Evolutionary conservation across 2,329 filamentous ascomycete genomes (phyloP).

Genomic region (Arachnopeziza araneosa): DNA sequence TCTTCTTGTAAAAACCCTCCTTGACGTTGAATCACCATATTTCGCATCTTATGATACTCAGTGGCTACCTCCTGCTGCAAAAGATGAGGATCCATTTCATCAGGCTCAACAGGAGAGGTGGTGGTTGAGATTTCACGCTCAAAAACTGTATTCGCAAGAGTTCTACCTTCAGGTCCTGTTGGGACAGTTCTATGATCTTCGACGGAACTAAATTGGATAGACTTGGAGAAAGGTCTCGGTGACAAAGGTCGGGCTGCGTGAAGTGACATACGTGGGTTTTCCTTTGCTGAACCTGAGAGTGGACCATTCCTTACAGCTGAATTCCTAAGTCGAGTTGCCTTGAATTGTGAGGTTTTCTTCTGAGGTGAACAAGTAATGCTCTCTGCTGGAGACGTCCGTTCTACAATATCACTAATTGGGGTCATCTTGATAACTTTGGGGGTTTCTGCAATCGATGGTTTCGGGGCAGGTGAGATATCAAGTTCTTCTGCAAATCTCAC

Average conservation of each 20-base stretch:
- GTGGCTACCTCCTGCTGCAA: constrained; percentile 72
- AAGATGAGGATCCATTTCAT: constrained; percentile 67
- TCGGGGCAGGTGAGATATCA: constrained; percentile 56
- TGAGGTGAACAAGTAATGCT: constrained; percentile 16
- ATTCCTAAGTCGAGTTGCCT: constrained; percentile 30
- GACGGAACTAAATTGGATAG: constrained; percentile 22
- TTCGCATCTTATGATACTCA: constrained; percentile 79
- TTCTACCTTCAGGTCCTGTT: constrained; percentile 37
- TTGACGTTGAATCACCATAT: constrained; percentile 74
- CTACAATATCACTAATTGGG: constrained; percentile 45
- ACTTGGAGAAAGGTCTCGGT: constrained; percentile 15
- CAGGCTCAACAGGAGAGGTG: constrained; percentile 40
- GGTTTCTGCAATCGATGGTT: constrained; percentile 23
- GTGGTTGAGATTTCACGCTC: constrained; percentile 42
- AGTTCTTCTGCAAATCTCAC: constrained; percentile 75
- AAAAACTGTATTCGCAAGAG: constrained; percentile 54
- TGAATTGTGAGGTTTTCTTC: constrained; percentile 40
- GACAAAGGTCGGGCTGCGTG: constrained; percentile 19
- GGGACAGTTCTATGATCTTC: constrained; percentile 20
- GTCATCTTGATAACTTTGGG: neutral
- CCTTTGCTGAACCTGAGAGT: constrained; percentile 17
- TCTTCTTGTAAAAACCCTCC: constrained; percentile 75
- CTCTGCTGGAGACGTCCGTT: constrained; percentile 21
- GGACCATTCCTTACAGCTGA: constrained; percentile 14
- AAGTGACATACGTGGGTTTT: constrained; percentile 11